Conservation (phyloP, 2,329 filamentous ascomycete genomes). For the Venturia effusa region DNA sequence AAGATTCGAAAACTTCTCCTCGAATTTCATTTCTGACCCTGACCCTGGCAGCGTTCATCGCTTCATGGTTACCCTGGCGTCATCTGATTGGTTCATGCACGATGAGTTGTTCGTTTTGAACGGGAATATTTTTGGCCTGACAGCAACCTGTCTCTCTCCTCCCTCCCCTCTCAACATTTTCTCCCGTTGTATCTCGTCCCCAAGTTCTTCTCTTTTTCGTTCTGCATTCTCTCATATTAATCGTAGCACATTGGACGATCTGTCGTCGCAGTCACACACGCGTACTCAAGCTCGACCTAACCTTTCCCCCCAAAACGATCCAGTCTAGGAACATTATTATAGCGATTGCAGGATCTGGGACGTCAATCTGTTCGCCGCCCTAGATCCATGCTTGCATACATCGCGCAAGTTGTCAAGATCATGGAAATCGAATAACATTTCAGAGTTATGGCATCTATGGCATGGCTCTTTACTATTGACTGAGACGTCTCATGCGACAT, state of each 20-base stretch:
- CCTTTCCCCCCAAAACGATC: background rate
- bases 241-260: background rate
- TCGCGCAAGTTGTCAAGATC: background rate
- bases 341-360: background rate
- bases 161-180: background rate
- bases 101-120: slow-evolving; percentile 4
- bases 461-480: background rate
- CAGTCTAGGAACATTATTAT: background rate
- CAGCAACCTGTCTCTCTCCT: background rate
- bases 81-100: slow-evolving; percentile 1
- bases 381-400: background rate
- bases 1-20: background rate
- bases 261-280: background rate
- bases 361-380: background rate
- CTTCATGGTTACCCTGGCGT: background rate
- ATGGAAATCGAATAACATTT: background rate
- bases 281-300: background rate
- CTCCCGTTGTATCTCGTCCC: background rate
- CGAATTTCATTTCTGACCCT: background rate
- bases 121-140: background rate
- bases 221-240: background rate
- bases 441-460: background rate
- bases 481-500: background rate
- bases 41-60: background rate
- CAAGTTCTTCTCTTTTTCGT: background rate